Evolutionary conservation across 768 basidiomycete species (phyloP), one percentile per base, ranked within the genome.

Genomic region (Podaxis pistillaris): DNA sequence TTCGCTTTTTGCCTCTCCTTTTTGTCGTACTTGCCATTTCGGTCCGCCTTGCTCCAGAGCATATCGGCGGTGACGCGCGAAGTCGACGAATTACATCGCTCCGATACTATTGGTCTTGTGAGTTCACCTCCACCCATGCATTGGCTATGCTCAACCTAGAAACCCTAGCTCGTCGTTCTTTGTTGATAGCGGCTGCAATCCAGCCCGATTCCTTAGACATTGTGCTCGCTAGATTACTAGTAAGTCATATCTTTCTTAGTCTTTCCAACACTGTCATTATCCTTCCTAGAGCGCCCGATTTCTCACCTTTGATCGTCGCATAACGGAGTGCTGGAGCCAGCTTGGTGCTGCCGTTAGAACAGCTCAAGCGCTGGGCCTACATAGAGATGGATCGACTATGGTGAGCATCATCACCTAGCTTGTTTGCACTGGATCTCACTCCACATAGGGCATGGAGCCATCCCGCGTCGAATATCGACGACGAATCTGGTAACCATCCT

Each of bases 261-360:
- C 37, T 15, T 33, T 56, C 17, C n/a, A 19, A 30, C 57, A 37
- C 30, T 50, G 36, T 3, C 49, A 53, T 41, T 33, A n/a, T 0
- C 9, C 41, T 38, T 47, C 51, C 1, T 56, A 85, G 83, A 84
- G 83, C 65, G 83, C 84, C 52, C 79, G 84, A 12, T 84, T 84
- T 69, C 70, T 85, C 58, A 85, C 86, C 65, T 84, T 93, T 69
- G 91, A 93, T 70, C 86, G 91, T 53, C 86, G 91, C 52, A 90
- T 96, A 63, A 95, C 94, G 7, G 95, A 97, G 76, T 95, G 94
- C 69, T 98, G 95, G 94, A 94, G 92, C 71, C 94, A 96, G 69
- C 80, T 98, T 17, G 95, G 95, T 38, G 94, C 95, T 5, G 93
- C 93, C 53, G 89, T 98, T 13, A 78, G 94, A 63, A 97, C 95